A percentile compares a stretch with the other conserved stretches of the same genome.
Evolutionary conservation across 345 rosid species (phyloP).

Genomic region (Cardamine chenopodiifolia): DNA sequence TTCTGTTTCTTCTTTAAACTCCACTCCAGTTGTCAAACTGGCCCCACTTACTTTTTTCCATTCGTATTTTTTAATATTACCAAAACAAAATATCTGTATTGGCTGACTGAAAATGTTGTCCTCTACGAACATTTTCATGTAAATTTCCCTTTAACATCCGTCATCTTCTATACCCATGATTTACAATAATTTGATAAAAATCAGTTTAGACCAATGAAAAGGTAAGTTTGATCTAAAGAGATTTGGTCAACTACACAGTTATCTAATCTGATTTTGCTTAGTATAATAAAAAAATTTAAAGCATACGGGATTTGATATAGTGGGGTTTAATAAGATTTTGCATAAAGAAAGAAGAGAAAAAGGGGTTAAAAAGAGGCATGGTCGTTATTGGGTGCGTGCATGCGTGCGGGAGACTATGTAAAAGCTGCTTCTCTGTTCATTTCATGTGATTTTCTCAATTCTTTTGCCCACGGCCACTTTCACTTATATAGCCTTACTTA

Average conservation of each 20-base stretch:
- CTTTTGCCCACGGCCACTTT: constrained; percentile 34
- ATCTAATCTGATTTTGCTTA: not conserved
- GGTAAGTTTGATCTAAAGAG: not conserved
- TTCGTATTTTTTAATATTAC: not conserved
- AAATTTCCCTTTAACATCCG: not conserved
- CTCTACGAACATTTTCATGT: constrained; percentile 27
- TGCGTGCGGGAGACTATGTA: constrained; percentile 45
- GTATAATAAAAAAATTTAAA: not conserved
- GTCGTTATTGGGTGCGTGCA: constrained; percentile 36
- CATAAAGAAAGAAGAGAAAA: not conserved
- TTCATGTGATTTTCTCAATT: constrained; percentile 36
- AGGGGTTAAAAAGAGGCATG: constrained; percentile 26
- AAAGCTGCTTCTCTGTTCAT: constrained; percentile 33
- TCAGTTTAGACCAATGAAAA: not conserved
- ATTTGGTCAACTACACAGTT: constrained; percentile 26
- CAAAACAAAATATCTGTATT: constrained; percentile 18
- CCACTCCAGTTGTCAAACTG: constrained; percentile 28
- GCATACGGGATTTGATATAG: not conserved
- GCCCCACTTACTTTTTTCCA: not conserved
- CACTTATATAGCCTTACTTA: constrained; percentile 2
- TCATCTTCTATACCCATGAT: not conserved
- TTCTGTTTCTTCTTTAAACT: constrained; percentile 28
- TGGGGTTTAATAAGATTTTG: constrained; percentile 25
- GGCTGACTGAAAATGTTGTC: constrained; percentile 30
- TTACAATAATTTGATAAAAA: not conserved